Conservation (phyloP, 2,329 filamentous ascomycete species). For the Blastomyces parvus region DNA sequence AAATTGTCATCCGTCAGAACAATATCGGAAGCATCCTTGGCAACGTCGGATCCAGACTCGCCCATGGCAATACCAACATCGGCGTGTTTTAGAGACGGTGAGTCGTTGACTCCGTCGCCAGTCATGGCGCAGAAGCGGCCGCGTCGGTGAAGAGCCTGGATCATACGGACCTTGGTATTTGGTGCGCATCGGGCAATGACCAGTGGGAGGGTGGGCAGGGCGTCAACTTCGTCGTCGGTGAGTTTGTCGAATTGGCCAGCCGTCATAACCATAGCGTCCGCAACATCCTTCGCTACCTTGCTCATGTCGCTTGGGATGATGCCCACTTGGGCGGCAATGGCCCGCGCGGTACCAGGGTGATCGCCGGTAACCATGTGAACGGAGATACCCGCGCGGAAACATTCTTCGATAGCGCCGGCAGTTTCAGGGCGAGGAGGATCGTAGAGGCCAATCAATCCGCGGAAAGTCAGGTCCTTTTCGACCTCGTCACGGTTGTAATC, state of each 20-base stretch:
- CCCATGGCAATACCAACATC: constrained; percentile 90
- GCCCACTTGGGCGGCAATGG: constrained; percentile 69
- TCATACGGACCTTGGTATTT: constrained; percentile 73
- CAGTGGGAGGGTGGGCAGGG: constrained; percentile 45
- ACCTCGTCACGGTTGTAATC: constrained; percentile 50
- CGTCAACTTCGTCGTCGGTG: constrained; percentile 61
- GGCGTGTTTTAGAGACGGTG: constrained; percentile 67
- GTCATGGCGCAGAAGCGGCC: constrained; percentile 76
- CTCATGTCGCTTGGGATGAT: constrained; percentile 59
- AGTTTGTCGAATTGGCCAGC: constrained; percentile 71
- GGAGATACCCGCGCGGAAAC: constrained; percentile 62
- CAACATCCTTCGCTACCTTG: constrained; percentile 51
- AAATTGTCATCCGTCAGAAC: constrained; percentile 41
- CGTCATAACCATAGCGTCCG: constrained; percentile 62
- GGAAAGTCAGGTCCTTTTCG: constrained; percentile 60
- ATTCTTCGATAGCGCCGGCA: constrained; percentile 59
- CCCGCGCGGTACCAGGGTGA: constrained; percentile 66
- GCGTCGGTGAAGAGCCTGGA: constrained; percentile 51
- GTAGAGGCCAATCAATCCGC: constrained; percentile 78
- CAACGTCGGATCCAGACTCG: constrained; percentile 68
- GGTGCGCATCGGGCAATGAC: constrained; percentile 52
- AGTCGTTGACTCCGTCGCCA: constrained; percentile 81
- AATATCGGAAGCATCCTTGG: constrained; percentile 58
- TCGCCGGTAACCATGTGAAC: constrained; percentile 83
- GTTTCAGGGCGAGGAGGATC: constrained; percentile 79